Conservation (phyloP, 2,329 filamentous ascomycete genomes). For the Madurella mycetomatis region DNA sequence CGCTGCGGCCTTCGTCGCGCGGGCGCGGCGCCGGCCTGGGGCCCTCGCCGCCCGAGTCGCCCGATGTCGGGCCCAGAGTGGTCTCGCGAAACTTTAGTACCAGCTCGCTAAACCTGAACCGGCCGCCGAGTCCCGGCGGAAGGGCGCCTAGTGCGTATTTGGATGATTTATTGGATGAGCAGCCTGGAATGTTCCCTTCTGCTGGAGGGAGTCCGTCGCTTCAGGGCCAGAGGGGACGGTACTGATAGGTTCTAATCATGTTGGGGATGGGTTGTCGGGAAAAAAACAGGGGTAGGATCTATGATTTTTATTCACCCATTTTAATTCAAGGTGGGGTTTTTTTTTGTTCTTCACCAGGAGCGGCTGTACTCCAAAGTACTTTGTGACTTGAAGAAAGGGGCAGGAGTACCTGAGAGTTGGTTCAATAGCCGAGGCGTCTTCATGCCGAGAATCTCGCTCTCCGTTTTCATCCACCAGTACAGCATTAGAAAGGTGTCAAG, state of each 20-base stretch:
- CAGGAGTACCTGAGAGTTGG: no score
- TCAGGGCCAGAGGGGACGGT: slow-evolving; percentile 12
- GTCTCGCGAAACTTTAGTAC: slow-evolving; percentile 47
- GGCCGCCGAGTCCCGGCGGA: slow-evolving; percentile 52
- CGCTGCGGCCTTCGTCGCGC: slow-evolving; percentile 55
- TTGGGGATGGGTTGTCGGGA: neutral
- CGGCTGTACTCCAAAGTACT: no score
- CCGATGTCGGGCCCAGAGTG: slow-evolving; percentile 45
- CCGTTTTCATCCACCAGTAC: no score
- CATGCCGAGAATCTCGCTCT: no score
- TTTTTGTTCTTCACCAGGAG: no score
- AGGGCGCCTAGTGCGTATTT: slow-evolving; percentile 84
- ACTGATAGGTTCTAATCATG: neutral
- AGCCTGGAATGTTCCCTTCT: slow-evolving; percentile 51
- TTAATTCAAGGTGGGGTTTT: no score
- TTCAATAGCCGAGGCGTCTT: no score
- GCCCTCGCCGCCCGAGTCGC: slow-evolving; percentile 62
- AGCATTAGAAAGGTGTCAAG: neutral
- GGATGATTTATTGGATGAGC: slow-evolving; percentile 82
- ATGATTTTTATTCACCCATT: neutral
- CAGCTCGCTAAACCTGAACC: slow-evolving; percentile 63
- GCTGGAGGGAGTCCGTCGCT: slow-evolving; percentile 9
- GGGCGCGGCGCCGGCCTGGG: slow-evolving; percentile 45
- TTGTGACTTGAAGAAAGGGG: no score
- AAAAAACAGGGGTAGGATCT: neutral